Percentiles rank a stretch among this genome's conserved stretches.
Evolutionary conservation across 164 flowering plant species (phyloP).

Genomic region (Berberis thunbergii): DNA sequence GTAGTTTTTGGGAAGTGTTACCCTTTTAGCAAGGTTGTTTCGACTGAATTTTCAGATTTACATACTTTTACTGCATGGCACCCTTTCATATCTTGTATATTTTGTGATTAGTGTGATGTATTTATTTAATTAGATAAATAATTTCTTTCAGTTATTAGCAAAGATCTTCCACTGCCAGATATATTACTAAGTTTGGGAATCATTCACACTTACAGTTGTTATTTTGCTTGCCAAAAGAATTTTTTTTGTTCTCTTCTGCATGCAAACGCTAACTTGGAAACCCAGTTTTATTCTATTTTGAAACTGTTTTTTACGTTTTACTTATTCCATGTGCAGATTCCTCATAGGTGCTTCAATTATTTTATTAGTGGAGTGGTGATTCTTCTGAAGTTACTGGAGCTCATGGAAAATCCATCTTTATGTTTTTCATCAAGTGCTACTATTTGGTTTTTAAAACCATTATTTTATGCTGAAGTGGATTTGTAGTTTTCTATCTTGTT

Average conservation of each 20-base stretch:
- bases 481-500: neutral
- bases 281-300: slow-evolving; percentile 4
- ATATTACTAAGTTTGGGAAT: neutral
- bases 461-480: neutral
- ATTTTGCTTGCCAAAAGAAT: neutral
- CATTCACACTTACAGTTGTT: no score
- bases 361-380: slow-evolving; percentile 43
- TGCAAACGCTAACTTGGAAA: slow-evolving; percentile 9
- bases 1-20: no score
- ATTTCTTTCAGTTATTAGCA: no score
- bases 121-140: no score
- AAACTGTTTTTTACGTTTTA: slow-evolving; percentile 21
- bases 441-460: slow-evolving; percentile 19
- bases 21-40: no score
- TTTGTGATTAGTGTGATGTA: no score
- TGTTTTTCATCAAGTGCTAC: slow-evolving; percentile 24
- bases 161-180: neutral
- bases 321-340: slow-evolving; percentile 44
- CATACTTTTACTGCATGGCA: no score
- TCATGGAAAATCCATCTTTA: slow-evolving; percentile 33
- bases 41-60: no score
- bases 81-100: no score
- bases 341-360: slow-evolving; percentile 30
- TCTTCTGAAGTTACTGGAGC: slow-evolving; percentile 53
- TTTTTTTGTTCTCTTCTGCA: neutral